Conservation (phyloP, 108 stramenopile species). For the Ochromonas danica region DNA sequence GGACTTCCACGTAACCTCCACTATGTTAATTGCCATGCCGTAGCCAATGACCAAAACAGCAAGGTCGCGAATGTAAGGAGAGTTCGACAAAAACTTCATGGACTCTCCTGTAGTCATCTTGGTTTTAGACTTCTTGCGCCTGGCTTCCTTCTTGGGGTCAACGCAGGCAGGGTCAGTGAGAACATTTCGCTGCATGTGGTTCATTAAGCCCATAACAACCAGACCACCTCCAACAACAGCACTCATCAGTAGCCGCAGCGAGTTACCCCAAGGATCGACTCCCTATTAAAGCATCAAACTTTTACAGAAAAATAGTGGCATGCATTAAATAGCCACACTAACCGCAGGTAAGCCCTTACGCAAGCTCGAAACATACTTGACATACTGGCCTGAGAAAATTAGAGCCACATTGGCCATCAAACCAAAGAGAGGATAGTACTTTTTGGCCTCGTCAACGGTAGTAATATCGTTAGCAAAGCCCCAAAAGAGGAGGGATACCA, state of each 20-base stretch:
- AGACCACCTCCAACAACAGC: slow-evolving; percentile 78
- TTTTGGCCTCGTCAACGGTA: slow-evolving; percentile 86
- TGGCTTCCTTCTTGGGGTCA: slow-evolving; percentile 55
- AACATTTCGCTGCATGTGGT: slow-evolving; percentile 83
- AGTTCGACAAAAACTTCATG: slow-evolving; percentile 81
- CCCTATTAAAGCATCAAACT: no score
- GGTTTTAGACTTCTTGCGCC: slow-evolving; percentile 66
- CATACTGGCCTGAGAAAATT: slow-evolving; percentile 92
- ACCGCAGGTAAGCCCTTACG: slow-evolving; percentile 67
- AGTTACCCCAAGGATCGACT: slow-evolving; percentile 86
- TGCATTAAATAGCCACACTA: no score
- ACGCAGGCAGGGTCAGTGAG: slow-evolving; percentile 70
- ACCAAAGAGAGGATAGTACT: slow-evolving; percentile 89
- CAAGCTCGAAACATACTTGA: slow-evolving; percentile 77
- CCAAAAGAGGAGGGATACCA: slow-evolving; percentile 93
- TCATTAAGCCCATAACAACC: slow-evolving; percentile 71
- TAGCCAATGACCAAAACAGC: slow-evolving; percentile 90
- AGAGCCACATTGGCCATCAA: slow-evolving; percentile 90
- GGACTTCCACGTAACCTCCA: slow-evolving; percentile 98
- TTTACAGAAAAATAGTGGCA: no score
- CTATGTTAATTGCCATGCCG: slow-evolving; percentile 98
- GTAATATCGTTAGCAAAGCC: slow-evolving; percentile 95
- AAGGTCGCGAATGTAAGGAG: slow-evolving; percentile 78
- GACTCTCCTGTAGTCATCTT: slow-evolving; percentile 78
- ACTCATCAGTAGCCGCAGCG: slow-evolving; percentile 85